Evolutionary conservation across 2,329 filamentous ascomycete species (phyloP).

Genomic region (Penicillium sp.): DNA sequence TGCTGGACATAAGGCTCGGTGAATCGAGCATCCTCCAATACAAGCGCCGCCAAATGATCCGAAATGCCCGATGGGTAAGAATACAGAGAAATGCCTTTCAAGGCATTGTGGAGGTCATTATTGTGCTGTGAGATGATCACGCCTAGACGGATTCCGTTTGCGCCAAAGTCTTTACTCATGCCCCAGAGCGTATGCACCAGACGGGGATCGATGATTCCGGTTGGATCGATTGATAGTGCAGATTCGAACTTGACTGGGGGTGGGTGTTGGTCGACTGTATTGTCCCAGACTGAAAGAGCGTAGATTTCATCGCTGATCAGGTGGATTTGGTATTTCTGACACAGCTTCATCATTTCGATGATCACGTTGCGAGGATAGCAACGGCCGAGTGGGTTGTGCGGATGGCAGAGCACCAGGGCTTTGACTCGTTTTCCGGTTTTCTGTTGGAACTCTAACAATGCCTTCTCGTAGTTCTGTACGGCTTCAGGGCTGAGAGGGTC

Average conservation of each 20-base stretch:
- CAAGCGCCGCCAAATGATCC: slow-evolving; percentile 33
- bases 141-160: slow-evolving; percentile 53
- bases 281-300: slow-evolving; percentile 50
- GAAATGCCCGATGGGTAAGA: slow-evolving; percentile 46
- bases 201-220: slow-evolving; percentile 45
- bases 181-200: slow-evolving; percentile 51
- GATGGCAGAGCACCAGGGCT: slow-evolving; percentile 47
- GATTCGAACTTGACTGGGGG: slow-evolving; percentile 43
- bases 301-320: slow-evolving; percentile 58
- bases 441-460: slow-evolving; percentile 34
- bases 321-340: slow-evolving; percentile 49
- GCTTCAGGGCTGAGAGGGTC: slow-evolving; percentile 43
- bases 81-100: slow-evolving; percentile 43
- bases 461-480: slow-evolving; percentile 45
- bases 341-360: slow-evolving; percentile 45
- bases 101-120: slow-evolving; percentile 36
- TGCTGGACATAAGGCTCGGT: slow-evolving; percentile 43
- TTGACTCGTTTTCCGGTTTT: slow-evolving; percentile 40
- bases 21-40: slow-evolving; percentile 45
- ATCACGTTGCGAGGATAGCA: slow-evolving; percentile 44
- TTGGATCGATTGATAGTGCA: slow-evolving; percentile 42
- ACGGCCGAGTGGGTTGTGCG: slow-evolving; percentile 50
- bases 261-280: slow-evolving; percentile 27
- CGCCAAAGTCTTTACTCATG: slow-evolving; percentile 51
- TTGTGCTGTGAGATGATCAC: slow-evolving; percentile 49